Base-by-base conservation (phyloP, 2,329 filamentous ascomycete genomes). In the Nothopassalora personata region DNA sequence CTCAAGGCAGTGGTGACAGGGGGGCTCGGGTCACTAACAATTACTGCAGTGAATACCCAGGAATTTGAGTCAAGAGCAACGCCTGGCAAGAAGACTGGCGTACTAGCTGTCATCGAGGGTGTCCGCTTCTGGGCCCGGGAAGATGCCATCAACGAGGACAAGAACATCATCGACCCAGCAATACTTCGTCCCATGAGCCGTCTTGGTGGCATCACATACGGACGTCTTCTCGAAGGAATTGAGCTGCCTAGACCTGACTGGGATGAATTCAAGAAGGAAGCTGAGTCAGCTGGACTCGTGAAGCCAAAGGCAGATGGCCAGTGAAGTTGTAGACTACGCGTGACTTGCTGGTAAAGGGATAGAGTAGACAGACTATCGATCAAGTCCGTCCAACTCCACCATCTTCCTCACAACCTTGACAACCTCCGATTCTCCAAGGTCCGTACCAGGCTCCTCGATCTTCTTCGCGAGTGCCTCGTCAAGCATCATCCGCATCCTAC, bases 41-140 rank as follows among this genome's bases (percentile, higher is more conserved):
- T 43, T 7, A 13, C 7, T 43, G 13, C n/a, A 43, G 39, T 93
- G 62, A 85, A 86, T 57, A 79, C 79, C 74, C 75, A 86, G 68
- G 91, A 96, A 75, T 96, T 90, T 76, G 87, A 93, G 73, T 90
- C 86, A 72, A 81, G 81, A 54, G 80, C 80, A 0, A 85, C 77
- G 1, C 87, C 88, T 0, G 91, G 89, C 2, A 87, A 86, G 76
- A 91, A 86, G 78, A 87, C 87, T 0, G 85, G 87, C 0, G 86
- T 88, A 4, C 70, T 96, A 63, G 88, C 83, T 1, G 82, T 96
- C 34, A 79, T 97, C 11, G 91, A 97, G 76, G 93, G 91, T 0
- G 86, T 89, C 34, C 81, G 87, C 30, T 96, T 97, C 71, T 97
- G 92, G 91, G 91, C 86, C 1, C 78, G 92, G 55, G 90, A 95